Conservation (phyloP, 139 green algal genomes). For the Chlorokybus atmophyticus region DNA sequence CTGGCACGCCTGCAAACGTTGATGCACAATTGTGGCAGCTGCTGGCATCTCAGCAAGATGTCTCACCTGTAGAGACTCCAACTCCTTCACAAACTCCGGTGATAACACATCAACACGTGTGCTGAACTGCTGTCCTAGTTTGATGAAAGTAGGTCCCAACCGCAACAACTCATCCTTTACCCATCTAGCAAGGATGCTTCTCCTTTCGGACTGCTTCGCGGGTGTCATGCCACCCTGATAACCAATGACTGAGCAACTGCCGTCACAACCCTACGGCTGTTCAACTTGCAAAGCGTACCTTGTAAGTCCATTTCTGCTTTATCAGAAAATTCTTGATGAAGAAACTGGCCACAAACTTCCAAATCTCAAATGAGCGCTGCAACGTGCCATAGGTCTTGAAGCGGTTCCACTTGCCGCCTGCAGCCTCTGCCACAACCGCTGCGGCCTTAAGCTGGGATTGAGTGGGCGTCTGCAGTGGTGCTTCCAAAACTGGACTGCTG, state of each 20-base stretch:
- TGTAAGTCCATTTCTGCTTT: conserved; percentile 20
- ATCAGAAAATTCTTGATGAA: conserved; percentile 9
- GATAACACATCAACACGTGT: conserved; percentile 88
- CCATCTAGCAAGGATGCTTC: conserved; percentile 69
- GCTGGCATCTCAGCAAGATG: conserved; percentile 10
- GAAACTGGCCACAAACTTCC: conserved; percentile 81
- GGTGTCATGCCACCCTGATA: background rate
- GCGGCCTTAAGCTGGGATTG: too few species aligned
- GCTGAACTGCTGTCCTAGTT: conserved; percentile 92
- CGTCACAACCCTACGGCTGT: background rate
- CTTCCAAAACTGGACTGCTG: too few species aligned
- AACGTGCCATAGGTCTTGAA: conserved; percentile 33
- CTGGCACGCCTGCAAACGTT: background rate
- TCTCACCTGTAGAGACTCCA: conserved; percentile 77
- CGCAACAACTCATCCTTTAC: conserved; percentile 82
- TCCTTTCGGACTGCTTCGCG: background rate
- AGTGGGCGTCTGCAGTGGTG: too few species aligned
- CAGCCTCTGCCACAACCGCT: too few species aligned
- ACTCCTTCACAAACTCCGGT: conserved; percentile 87
- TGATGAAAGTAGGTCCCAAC: conserved; percentile 90
- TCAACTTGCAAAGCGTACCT: background rate
- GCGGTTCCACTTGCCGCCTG: too few species aligned
- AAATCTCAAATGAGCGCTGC: conserved; percentile 84
- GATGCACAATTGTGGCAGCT: background rate
- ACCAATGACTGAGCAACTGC: background rate